Conservation (phyloP, 228 moss, liverwort and hornwort species). For the Sphagnum magellanicum region DNA sequence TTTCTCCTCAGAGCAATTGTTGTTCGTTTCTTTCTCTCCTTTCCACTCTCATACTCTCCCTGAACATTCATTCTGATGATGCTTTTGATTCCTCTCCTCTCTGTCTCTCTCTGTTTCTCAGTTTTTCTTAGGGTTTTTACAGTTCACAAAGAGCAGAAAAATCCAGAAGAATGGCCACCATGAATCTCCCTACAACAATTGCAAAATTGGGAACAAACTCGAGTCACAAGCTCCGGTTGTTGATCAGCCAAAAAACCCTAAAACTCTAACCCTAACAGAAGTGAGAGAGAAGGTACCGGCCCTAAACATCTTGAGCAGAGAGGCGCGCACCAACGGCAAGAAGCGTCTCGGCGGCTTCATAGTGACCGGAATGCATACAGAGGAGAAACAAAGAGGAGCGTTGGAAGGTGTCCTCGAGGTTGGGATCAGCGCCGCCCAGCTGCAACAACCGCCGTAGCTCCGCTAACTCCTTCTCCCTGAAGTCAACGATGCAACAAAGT, state of each 20-base stretch:
- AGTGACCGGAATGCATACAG: slow-evolving; percentile 25
- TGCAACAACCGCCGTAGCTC: slow-evolving; percentile 17
- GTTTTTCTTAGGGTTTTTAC: background rate
- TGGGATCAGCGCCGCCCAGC: slow-evolving; percentile 27
- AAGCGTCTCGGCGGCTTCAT: slow-evolving; percentile 19
- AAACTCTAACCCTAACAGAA: background rate
- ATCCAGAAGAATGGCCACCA: background rate
- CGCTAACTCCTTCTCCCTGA: slow-evolving; percentile 3
- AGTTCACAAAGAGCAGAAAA: background rate
- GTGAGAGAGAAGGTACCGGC: slow-evolving; percentile 19
- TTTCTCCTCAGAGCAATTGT: background rate
- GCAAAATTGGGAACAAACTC: background rate
- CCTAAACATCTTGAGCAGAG: slow-evolving; percentile 30
- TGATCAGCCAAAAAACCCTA: background rate
- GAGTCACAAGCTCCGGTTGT: background rate
- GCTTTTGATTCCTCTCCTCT: slow-evolving; percentile 29
- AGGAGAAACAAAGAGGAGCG: slow-evolving; percentile 29
- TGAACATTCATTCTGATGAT: slow-evolving; percentile 13
- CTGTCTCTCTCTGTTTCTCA: slow-evolving; percentile 9
- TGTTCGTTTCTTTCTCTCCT: slow-evolving; percentile 1
- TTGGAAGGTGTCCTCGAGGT: slow-evolving; percentile 24
- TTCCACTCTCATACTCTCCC: slow-evolving; percentile 8
- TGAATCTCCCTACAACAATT: slow-evolving; percentile 2
- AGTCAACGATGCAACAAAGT: slow-evolving; percentile 13
- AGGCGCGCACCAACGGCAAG: slow-evolving; percentile 23